Percentiles rank a stretch among this genome's conserved stretches.
These are phyloP conservation scores for Triticum turgidum DNA, from an alignment of 176 grass and related monocot species.

Conservation along the genomic window DNA sequence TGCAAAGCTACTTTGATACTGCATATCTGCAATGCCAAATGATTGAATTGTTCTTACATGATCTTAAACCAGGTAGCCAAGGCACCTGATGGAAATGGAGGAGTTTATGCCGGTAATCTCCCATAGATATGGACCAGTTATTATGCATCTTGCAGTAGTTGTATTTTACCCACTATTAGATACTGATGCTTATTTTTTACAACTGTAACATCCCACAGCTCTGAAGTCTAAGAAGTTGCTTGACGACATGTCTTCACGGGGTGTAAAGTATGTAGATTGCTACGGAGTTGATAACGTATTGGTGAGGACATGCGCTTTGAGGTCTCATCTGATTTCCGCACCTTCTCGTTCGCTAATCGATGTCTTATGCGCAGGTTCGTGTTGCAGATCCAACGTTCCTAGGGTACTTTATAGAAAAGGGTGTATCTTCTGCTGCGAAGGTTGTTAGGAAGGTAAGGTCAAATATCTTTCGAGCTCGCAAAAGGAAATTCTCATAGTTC, in stretches of 20 bases:
- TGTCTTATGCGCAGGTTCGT: constrained; percentile 59
- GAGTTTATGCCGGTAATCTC: constrained; percentile 85
- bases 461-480: not conserved
- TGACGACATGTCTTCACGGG: constrained; percentile 80
- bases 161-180: not conserved
- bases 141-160: not conserved
- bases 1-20: not conserved
- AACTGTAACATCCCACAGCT: constrained; percentile 42
- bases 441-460: constrained; percentile 86
- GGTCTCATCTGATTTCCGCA: not conserved
- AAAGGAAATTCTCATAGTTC: not conserved
- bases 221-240: constrained; percentile 80
- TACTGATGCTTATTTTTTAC: not conserved
- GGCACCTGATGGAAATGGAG: constrained; percentile 99
- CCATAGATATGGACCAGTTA: not conserved
- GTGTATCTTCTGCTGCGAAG: constrained; percentile 80
- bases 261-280: constrained; percentile 92
- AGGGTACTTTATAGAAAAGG: constrained; percentile 97
- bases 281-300: constrained; percentile 94
- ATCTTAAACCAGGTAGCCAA: constrained; percentile 67
- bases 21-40: constrained; percentile 11
- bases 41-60: constrained; percentile 3
- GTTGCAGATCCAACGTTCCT: constrained; percentile 96
- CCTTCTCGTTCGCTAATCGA: constrained; percentile 37
- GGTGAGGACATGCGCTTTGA: constrained; percentile 45